Evolutionary conservation across 1,139 yeast species (phyloP), one percentile per base, ranked within the genome.

Genomic region (Eremothecium cymbalariae): DNA sequence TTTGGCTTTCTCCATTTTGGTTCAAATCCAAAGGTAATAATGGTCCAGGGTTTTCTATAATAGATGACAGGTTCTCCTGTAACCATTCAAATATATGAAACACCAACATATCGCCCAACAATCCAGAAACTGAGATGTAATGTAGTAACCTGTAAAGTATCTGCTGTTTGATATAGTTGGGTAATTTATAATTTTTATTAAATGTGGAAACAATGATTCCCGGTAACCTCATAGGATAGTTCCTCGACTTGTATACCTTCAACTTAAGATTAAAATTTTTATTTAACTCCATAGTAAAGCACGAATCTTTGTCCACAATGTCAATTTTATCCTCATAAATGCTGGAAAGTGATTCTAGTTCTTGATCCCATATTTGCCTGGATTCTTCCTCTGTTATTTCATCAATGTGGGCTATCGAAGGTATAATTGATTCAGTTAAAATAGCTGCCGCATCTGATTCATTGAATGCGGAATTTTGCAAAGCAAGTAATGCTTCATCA

Each of bases 11-110:
- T 11, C 13, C 11, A 15, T 7, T 18, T 12, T 28, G 26, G 8
- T 37, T 31, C 27, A 39, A 57, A 48, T 30, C 44, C 12, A 40
- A 40, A 27, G 38, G 49, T 49, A 75, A 53, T 22, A 86, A 63
- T 4, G 77, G 74, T 0, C 95, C 94, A 0, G 97, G 97, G 38
- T 78, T 65, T 22, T 75, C 72, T 12, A 81, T 68, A 8, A 86
- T 66, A 2, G 56, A 55, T 4, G 64, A 58, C 32, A 80, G 63
- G 46, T 82, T 73, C 9, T 72, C 78, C 43, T 78, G 77, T 13
- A 85, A 50, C 88, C 93, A 86, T 42, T 84, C 94, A 33, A 75
- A 62, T 9, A 85, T 64, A 4, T 75, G 62, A 51, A 65, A 79
- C 2, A 86, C 55, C 63, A 79, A 71, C 46, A 81, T 75, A 44